phyloP scores from a whole-genome alignment of 164 flowering plant genomes.

The Platanus orientalis region DNA sequence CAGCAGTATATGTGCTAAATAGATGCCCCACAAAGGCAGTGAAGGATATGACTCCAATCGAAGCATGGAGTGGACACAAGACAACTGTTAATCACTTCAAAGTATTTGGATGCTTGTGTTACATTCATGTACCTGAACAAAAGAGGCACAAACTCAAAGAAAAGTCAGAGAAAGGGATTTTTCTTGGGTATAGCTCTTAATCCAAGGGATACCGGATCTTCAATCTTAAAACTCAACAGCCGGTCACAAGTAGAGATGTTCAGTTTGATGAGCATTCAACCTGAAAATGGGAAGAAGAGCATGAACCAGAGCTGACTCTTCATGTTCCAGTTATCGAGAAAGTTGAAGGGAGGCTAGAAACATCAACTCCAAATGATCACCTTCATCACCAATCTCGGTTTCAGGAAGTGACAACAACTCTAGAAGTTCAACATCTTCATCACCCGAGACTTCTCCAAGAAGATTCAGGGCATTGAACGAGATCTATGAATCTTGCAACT shows the following conservation, averaged over 20 bases:
- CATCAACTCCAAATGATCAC: too few relatives aligned
- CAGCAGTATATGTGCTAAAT: conserved; percentile 5
- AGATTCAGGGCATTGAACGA: too few relatives aligned
- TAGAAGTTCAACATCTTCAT: too few relatives aligned
- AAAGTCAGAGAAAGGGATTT: conserved; percentile 11
- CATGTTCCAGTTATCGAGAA: background rate
- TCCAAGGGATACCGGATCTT: conserved; percentile 9
- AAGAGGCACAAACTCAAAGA: conserved; percentile 3
- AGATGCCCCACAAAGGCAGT: conserved; percentile 14
- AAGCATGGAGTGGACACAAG: conserved; percentile 15
- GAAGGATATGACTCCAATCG: conserved; percentile 1
- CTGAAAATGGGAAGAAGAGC: background rate
- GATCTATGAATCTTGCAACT: background rate
- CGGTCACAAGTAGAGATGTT: conserved; percentile 1
- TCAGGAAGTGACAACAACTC: background rate
- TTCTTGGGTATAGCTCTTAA: conserved; percentile 9
- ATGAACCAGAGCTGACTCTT: background rate
- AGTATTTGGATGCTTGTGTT: conserved; percentile 8
- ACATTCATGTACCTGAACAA: background rate
- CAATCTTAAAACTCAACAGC: background rate
- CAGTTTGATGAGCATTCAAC: background rate
- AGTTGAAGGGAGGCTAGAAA: background rate
- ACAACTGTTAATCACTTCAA: background rate
- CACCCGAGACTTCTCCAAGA: too few relatives aligned
- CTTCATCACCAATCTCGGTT: background rate